Evolutionary conservation across 129 eudicot genomes (phyloP), one percentile per base, ranked within the genome.

Genomic region (Mikania micrantha): DNA sequence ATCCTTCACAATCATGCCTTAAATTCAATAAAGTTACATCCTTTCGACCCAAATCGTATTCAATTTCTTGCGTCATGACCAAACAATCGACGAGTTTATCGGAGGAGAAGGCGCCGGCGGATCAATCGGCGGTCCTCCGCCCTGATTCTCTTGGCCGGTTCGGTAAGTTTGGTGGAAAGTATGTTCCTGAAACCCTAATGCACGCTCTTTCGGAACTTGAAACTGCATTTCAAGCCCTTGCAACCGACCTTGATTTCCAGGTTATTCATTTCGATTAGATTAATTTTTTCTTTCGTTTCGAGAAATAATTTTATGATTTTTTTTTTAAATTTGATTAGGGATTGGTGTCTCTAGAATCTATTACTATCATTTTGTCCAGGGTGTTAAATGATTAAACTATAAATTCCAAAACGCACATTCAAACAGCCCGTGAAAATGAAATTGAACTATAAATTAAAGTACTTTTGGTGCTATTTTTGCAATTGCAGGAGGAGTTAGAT

Each of bases 111-210:
- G 22, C 40, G 60, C 16, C 28, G 57, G 32, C 60, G 9, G 64
- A 60, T 21, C 52, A 67, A 7, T 16, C 61, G 47, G 58, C 56
- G 34, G 58, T 67, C 56, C 88, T 66, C 29, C 81, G 91, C 10
- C 97, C 97, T 16, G 97, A 90, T 60, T 76, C 89, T 2, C 79
- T 90, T 32, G 97, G 97, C 32, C 83, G 97, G 29, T 90, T 87
- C 57, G 97, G 97, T 1, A 88, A 85, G 73, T 91, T 78, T 69
- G 97, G 97, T 2, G 97, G 97, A 0, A 87, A 87, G 63, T 91
- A 83, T 58, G 97, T 91, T 1, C 97, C 97, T 28, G 32, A 28
- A 28, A 28, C 32, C 32, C 32, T 28, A 28, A 28, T 28, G 32
- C 4, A 28, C 32, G 32, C 32, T 28, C 32, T 28, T 4, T 28